These are phyloP conservation scores for Sphaerostilbella broomeana DNA, from an alignment of 2,329 filamentous ascomycete genomes.

Conservation along the genomic window DNA sequence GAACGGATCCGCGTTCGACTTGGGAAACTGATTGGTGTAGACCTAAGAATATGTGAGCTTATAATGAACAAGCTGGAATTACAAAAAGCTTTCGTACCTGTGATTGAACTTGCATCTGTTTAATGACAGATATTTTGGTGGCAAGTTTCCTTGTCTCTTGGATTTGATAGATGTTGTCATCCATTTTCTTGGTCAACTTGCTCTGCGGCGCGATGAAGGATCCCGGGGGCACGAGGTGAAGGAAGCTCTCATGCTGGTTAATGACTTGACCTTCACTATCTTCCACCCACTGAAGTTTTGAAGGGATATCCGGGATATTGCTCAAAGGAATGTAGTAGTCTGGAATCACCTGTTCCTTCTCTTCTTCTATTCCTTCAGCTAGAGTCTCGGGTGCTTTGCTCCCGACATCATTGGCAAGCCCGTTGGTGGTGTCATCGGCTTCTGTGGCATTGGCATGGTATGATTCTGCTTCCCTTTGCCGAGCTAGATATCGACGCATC, in stretches of 20 bases:
- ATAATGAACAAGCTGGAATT: background rate
- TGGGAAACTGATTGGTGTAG: conserved; percentile 97
- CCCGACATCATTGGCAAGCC: conserved; percentile 39
- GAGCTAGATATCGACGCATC: conserved; percentile 82
- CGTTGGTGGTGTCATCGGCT: conserved; percentile 31
- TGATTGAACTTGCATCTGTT: conserved; percentile 98
- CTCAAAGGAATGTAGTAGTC: conserved; percentile 91
- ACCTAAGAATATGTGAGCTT: conserved; percentile 46
- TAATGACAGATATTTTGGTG: conserved; percentile 94
- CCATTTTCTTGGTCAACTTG: conserved; percentile 69
- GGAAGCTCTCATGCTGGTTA: conserved; percentile 78
- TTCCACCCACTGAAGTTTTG: conserved; percentile 78
- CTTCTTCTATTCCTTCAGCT: conserved; percentile 90
- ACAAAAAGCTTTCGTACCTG: conserved; percentile 54
- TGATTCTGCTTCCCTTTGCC: conserved; percentile 62
- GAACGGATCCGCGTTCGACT: conserved; percentile 88
- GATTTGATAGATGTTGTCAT: conserved; percentile 88
- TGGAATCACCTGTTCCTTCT: conserved; percentile 76
- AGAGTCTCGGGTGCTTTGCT: conserved; percentile 63
- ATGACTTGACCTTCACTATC: conserved; percentile 85
- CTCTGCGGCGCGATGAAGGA: conserved; percentile 71
- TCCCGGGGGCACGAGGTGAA: conserved; percentile 68
- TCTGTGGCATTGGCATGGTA: conserved; percentile 30
- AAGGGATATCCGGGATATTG: conserved; percentile 75
- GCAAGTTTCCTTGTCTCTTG: conserved; percentile 95